Base-by-base conservation (phyloP, 257 asterid genomes). In the Thymus mandschuricus region DNA sequence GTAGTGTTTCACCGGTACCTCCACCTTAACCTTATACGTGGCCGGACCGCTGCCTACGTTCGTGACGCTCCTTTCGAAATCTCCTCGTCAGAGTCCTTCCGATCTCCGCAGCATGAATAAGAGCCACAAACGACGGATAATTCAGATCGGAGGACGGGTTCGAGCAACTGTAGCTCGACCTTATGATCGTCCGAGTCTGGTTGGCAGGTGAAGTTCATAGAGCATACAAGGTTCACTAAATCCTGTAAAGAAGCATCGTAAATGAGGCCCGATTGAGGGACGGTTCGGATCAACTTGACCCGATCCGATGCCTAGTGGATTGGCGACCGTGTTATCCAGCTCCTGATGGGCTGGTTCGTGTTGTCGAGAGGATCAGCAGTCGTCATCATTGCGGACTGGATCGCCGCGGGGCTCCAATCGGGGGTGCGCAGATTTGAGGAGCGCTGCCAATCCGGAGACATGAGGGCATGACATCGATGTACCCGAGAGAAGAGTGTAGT, bases 381-480 rank as follows among this genome's bases (percentile, higher is more conserved):
- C 15, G 85, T 81, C 85, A 78, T 81, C 78, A 81, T 72, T 15
- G 82, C 85, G 2, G 85, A 81, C 29, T 75, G 79, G 59, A 81
- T 77, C 0, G 82, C 82, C 8, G 82, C 55, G 3, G 85, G 82
- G 52, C 82, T 74, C 85, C 85, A 54, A 27, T 54, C 12, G 0
- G 60, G 60, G 60, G 10, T 54, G 60, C 9, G 34, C 60, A 0
- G 60, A 33, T 54, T 54, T 54, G 10, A 54, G 34, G 27, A 54
- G 60, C 0, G 60, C 60, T 12, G 60, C 60, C 0, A 54, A 6
- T 1, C 57, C 31, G 9, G 57, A 51, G 57, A 51, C 2, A 21
- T 51, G 57, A 15, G 57, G 57, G 60, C 60, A 54, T 0, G 60
- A 4, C 60, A 54, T 54, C 27, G 60, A 54, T 54, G 60, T 54